Evolutionary conservation across 495 filamentous ascomycete genomes (phyloP), one percentile per base, ranked within the genome.

Genomic region (Patellaria atrata): DNA sequence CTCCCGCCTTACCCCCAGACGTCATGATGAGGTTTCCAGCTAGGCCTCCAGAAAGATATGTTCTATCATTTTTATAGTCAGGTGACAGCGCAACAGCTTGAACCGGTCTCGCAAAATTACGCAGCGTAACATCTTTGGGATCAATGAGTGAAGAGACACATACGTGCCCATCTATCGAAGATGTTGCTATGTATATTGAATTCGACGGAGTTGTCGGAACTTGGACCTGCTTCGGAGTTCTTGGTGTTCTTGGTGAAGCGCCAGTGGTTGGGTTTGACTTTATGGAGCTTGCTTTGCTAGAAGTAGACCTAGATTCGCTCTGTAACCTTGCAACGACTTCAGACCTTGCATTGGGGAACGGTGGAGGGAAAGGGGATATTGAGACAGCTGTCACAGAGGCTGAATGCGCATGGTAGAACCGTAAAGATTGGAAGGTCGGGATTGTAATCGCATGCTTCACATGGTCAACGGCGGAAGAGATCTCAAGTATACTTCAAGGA

Each of bases 151-250:
- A 91, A 27, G 77, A 70, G 14, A 96, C 70, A 40, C 89, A 94
- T 6, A 96, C 79, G 44, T 93, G 85, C 17, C 89, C 89, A 53
- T 97, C 89, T 45, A 94, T 83, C 0, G 91, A 96, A 11, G 91
- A 81, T 2, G 84, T 86, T 2, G 77, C 89, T 41, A 96, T 83
- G 57, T 89, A 76, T 27, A 94, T 89, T 23, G 77, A 75, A 44
- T 93, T 93, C 5, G 79, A 83, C 0, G 82, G 76, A 4, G 65
- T 79, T 20, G 71, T 65, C 2, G 80, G 72, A 6, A 87, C 62
- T 14, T 44, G 62, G 22, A 51, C 53, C 43, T 65, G 62, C 45
- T 60, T 62, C 37, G 63, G 51, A 19, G 24, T 70, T 54, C 14
- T 72, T 57, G 35, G 75, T 59, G 30, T 45, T 12, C 43, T 13